Evolutionary conservation across 805 yeast genomes (phyloP), one percentile per base, ranked within the genome.

Genomic region (Novakomyces olei): DNA sequence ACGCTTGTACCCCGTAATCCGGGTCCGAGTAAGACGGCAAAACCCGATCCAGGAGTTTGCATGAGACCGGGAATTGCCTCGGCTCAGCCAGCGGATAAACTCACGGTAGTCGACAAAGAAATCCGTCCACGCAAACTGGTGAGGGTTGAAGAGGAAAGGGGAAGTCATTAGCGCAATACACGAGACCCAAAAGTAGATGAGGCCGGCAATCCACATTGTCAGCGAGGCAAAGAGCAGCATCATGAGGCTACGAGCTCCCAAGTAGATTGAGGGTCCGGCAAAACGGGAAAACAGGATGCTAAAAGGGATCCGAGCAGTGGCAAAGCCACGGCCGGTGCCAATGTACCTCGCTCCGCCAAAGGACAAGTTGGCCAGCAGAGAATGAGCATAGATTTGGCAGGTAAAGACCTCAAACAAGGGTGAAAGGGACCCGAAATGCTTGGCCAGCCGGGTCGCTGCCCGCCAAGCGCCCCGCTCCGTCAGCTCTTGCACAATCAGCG

Each of bases 121-220:
- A 57, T 83, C 95, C 51, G 73, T 77, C 83, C 91, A 75, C 33
- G 94, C 71, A 55, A 83, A 88, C 62, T 88, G 96, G 59, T 85
- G 95, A 30, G 98, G 98, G 59, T 88, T 88, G 69, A 80, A 88
- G 39, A 88, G 50, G 54, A 85, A 81, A 47, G 98, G 98, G 31
- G 96, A 74, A 44, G 80, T 69, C 58, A 80, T 66, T 58, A 88
- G 65, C 3, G 96, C 78, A 30, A 81, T 63, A 44, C 81, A 61
- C 14, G 92, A 75, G 37, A 88, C 74, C 95, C 96, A 88, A 69
- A 88, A 88, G 94, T 95, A 88, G 41, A 85, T 56, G 45, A 88
- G 62, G 27, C 95, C 78, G 16, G 93, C 75, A 57, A 79, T 91
- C 96, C 96, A 81, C 65, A 79, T 75, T 0, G 93, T 61, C 5